Percentiles rank a stretch among this genome's conserved stretches.
Evolutionary conservation across 805 yeast genomes (phyloP).

Genomic region (Novakomyces olei): DNA sequence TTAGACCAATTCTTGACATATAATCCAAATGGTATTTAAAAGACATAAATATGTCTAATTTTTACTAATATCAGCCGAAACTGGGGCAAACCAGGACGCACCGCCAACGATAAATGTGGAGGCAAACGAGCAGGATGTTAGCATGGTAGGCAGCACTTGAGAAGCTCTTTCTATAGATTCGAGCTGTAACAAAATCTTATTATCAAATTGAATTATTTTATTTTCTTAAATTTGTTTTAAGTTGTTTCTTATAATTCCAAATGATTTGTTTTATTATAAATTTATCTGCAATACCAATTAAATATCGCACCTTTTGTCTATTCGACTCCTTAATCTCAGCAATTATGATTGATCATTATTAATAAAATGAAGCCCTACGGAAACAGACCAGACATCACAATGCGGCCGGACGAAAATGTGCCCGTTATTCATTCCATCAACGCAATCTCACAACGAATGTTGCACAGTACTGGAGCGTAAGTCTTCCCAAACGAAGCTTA

Average conservation of each 20-base stretch:
- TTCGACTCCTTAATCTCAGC: too few relatives aligned
- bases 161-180: too few relatives aligned
- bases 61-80: not conserved
- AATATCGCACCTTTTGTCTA: too few relatives aligned
- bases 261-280: too few relatives aligned
- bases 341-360: too few relatives aligned
- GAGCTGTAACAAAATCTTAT: too few relatives aligned
- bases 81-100: conserved; percentile 17
- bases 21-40: conserved; percentile 35
- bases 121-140: conserved; percentile 64
- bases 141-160: conserved; percentile 38
- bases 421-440: conserved; percentile 1
- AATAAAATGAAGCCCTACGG: too few relatives aligned
- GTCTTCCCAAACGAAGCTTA: too few relatives aligned
- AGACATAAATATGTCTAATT: conserved; percentile 14
- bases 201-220: too few relatives aligned
- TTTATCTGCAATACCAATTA: too few relatives aligned
- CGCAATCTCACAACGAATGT: conserved; percentile 1
- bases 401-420: conserved; percentile 29
- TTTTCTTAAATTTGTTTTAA: too few relatives aligned
- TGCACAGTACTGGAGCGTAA: conserved; percentile 1
- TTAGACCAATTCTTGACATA: conserved; percentile 62
- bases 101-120: conserved; percentile 54
- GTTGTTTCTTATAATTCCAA: too few relatives aligned
- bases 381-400: conserved; percentile 70